Evolutionary conservation across 1,284 basidiomycete genomes (phyloP).

Genomic region (Irpex lacteus): DNA sequence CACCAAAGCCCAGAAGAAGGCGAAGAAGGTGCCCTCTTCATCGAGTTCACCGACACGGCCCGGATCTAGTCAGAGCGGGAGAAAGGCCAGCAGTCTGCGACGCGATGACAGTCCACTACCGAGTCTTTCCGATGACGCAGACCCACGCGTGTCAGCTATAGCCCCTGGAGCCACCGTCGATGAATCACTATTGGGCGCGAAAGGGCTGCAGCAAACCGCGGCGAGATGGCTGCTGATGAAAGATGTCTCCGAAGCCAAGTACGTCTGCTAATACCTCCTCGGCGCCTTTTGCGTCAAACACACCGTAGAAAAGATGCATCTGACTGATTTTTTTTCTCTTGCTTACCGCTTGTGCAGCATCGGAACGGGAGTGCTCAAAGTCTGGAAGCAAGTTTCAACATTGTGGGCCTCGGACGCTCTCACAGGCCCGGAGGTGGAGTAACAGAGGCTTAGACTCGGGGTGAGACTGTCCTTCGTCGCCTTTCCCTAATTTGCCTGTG

Average conservation of each 20-base stretch:
- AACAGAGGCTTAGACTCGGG: not conserved
- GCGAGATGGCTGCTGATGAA: slow-evolving; percentile 51
- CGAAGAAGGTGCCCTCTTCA: not conserved
- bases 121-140: slow-evolving; percentile 1
- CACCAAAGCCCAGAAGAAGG: slow-evolving; percentile 11
- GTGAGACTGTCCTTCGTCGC: not conserved
- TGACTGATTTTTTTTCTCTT: slow-evolving; percentile 9
- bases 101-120: not conserved
- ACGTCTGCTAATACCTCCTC: slow-evolving; percentile 28
- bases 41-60: not conserved
- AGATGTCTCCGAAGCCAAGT: slow-evolving; percentile 64
- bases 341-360: slow-evolving; percentile 24
- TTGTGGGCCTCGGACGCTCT: slow-evolving; percentile 24
- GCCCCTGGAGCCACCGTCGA: not conserved
- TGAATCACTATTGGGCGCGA: slow-evolving; percentile 2
- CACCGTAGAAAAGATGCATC: not conserved
- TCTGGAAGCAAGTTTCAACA: slow-evolving; percentile 31
- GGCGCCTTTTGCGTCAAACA: not conserved
- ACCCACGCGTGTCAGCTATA: slow-evolving; percentile 12
- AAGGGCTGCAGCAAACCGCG: slow-evolving; percentile 6
- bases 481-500: not conserved
- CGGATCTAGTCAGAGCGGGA: slow-evolving; percentile 2
- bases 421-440: not conserved
- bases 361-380: slow-evolving; percentile 37
- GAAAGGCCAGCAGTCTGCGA: not conserved